Conservation (phyloP, 495 filamentous ascomycete species). For the Xylaria sp. region DNA sequence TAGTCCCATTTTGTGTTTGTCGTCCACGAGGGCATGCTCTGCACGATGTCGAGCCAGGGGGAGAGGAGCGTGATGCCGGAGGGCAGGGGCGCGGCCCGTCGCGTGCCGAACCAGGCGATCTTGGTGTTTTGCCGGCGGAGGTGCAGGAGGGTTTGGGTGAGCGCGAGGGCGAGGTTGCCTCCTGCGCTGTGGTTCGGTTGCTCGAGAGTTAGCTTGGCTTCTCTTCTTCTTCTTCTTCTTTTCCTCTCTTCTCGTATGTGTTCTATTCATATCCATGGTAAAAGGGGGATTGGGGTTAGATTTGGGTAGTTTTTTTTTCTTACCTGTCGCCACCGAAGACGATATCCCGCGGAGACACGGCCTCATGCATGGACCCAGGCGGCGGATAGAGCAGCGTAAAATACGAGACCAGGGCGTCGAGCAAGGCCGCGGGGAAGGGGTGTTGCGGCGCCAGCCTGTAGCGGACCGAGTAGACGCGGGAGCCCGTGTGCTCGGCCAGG, state of each 20-base stretch:
- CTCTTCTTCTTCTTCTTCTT: too few species aligned
- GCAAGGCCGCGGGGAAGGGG: constrained; percentile 80
- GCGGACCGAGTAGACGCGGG: constrained; percentile 77
- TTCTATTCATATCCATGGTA: too few species aligned
- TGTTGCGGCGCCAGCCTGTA: constrained; percentile 88
- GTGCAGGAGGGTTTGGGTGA: constrained; percentile 77
- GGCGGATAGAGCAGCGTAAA: constrained; percentile 84
- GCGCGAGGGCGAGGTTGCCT: constrained; percentile 73
- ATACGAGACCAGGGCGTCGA: constrained; percentile 86
- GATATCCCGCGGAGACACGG: constrained; percentile 73
- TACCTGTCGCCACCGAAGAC: constrained; percentile 77
- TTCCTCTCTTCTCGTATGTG: too few species aligned
- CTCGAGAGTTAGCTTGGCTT: too few species aligned
- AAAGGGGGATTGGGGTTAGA: too few species aligned
- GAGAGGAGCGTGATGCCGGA: constrained; percentile 70
- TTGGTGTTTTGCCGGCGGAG: constrained; percentile 62
- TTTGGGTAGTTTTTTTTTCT: too few species aligned
- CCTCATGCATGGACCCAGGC: constrained; percentile 70
- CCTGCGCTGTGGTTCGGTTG: constrained; percentile 71
- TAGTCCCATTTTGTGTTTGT: constrained; percentile 75
- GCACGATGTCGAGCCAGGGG: constrained; percentile 80
- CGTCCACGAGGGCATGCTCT: constrained; percentile 73
- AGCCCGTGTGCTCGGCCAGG: constrained; percentile 57
- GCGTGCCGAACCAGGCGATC: constrained; percentile 68
- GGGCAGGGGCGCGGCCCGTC: constrained; percentile 67